These are phyloP conservation scores for Drosera spatulata DNA, from an alignment of 179 eudicot species.

Conservation along the genomic window DNA sequence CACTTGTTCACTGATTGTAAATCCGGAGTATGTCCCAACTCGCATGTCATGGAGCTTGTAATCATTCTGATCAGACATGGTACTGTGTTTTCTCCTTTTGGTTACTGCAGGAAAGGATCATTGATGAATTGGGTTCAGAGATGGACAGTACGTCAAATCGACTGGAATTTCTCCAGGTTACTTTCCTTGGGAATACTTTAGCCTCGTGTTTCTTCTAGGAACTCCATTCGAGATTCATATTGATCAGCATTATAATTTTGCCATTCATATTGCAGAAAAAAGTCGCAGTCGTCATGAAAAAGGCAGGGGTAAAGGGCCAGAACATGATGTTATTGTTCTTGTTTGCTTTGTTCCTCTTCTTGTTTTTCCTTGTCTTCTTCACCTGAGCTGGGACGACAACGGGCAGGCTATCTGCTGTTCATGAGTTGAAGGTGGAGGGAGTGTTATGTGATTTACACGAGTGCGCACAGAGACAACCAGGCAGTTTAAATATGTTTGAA, in stretches of 20 bases:
- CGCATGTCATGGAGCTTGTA: no score
- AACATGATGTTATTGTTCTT: slow-evolving; percentile 81
- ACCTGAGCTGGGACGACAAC: slow-evolving; percentile 17
- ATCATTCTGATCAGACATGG: background rate
- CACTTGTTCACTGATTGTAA: no score
- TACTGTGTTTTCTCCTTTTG: background rate
- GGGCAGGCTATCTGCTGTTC: no score
- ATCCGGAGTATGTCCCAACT: background rate
- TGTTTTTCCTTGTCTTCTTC: slow-evolving; percentile 72
- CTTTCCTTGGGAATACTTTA: background rate
- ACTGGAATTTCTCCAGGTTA: slow-evolving; percentile 91
- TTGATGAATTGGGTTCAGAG: slow-evolving; percentile 75
- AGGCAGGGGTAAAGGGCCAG: slow-evolving; percentile 91
- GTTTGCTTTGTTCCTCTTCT: slow-evolving; percentile 50
- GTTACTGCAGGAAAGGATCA: slow-evolving; percentile 63
- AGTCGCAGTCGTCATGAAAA: slow-evolving; percentile 86
- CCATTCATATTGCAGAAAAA: slow-evolving; percentile 57
- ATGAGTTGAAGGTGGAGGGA: no score
- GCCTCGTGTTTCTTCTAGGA: background rate
- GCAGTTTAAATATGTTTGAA: no score
- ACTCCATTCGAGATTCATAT: background rate
- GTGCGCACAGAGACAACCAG: no score
- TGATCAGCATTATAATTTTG: background rate
- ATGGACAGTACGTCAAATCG: slow-evolving; percentile 93
- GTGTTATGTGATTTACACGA: no score